Evolutionary conservation across 163 green algal genomes (phyloP), one percentile per base, ranked within the genome.

Genomic region (Scenedesmus sp.): DNA sequence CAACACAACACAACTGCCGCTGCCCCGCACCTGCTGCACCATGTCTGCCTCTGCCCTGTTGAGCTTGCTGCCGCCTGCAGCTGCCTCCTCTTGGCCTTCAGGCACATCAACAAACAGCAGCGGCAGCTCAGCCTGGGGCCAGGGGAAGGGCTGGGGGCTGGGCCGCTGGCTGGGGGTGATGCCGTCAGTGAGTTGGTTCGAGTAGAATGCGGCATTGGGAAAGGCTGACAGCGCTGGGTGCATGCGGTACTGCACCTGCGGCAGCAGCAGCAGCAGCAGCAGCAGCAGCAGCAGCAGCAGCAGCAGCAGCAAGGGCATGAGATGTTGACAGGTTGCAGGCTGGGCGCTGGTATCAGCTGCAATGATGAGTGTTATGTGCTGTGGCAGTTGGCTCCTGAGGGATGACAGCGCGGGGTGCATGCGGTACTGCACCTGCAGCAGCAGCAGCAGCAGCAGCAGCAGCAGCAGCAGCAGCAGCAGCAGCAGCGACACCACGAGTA

Each of bases 361-460:
- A n/a, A n/a, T n/a, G n/a, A n/a, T n/a, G n/a, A n/a, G n/a, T n/a
- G n/a, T n/a, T n/a, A n/a, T n/a, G n/a, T n/a, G n/a, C n/a, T n/a
- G n/a, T n/a, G n/a, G n/a, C n/a, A n/a, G n/a, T n/a, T n/a, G n/a
- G n/a, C n/a, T n/a, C n/a, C n/a, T n/a, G n/a, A n/a, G n/a, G n/a
- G n/a, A n/a, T n/a, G n/a, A 46, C 34, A 46, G 34, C 34, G 89
- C 81, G 81, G 66, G 74, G 92, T 99, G 96, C 98, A 99, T 99
- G 90, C 98, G 96, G 95, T 99, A 99, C 95, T 99, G 98, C 92
- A 97, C 94, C 1, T 94, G 97, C 26, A 99, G 62, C 34, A 46
- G 34, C 34, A 46, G 34, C 34, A 23, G 34, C 3, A 0, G 13
- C 83, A 88, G 56, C 55, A 85, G 77, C 23, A 64, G 34, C 77